Conservation (phyloP, 768 basidiomycete genomes). For the Goffeauzyma gilvescens region DNA sequence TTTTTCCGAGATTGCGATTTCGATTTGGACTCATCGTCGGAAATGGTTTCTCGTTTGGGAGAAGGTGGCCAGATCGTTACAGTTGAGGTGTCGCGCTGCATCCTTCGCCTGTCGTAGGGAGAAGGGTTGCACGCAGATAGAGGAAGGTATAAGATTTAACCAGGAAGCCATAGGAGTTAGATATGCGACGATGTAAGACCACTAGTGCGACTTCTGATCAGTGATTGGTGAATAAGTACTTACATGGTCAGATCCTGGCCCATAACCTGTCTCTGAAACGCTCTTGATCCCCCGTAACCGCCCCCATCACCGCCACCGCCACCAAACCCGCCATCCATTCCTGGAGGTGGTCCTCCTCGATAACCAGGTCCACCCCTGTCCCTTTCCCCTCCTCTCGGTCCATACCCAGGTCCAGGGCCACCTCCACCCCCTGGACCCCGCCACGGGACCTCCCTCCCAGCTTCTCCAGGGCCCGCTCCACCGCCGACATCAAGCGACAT, state of each 20-base stretch:
- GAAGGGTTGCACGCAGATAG: neutral
- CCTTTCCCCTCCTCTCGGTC: slow-evolving; percentile 12
- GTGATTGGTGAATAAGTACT: too few species aligned
- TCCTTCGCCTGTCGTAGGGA: slow-evolving; percentile 16
- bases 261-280: slow-evolving; percentile 17
- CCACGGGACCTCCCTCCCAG: neutral
- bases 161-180: neutral
- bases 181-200: too few species aligned
- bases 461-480: too few species aligned
- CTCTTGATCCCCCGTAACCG: slow-evolving; percentile 7
- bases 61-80: slow-evolving; percentile 29
- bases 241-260: neutral
- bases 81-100: slow-evolving; percentile 22
- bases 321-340: neutral
- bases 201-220: too few species aligned
- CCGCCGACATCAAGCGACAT: slow-evolving; percentile 4
- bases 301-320: slow-evolving; percentile 6
- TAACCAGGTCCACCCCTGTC: slow-evolving; percentile 6
- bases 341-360: slow-evolving; percentile 2
- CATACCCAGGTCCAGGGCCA: neutral
- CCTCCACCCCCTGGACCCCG: neutral
- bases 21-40: slow-evolving; percentile 19
- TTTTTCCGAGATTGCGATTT: slow-evolving; percentile 14
- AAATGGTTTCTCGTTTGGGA: slow-evolving; percentile 23
- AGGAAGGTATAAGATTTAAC: neutral